These are phyloP conservation scores for Paramecium pentaurelia DNA, from an alignment of 73 alveolate genomes.

Conservation along the genomic window DNA sequence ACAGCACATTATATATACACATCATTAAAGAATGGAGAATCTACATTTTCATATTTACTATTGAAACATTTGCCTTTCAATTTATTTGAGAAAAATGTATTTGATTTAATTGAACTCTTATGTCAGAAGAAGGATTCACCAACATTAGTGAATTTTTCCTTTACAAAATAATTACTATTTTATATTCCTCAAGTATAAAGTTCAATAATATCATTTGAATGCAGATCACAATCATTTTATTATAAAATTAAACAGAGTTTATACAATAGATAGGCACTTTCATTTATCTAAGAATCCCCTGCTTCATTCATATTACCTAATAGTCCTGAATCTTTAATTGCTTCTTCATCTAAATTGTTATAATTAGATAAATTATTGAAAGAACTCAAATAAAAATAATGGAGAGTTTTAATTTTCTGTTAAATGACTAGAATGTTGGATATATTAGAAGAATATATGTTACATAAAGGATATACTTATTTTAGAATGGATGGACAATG, in stretches of 20 bases:
- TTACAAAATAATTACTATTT: background rate
- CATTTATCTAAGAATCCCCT: background rate
- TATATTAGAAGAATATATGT: conserved; percentile 94
- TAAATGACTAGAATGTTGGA: conserved; percentile 99
- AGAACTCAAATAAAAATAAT: conserved; percentile 80
- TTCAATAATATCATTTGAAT: background rate
- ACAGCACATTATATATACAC: conserved; percentile 24
- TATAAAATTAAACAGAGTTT: background rate
- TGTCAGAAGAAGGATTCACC: background rate
- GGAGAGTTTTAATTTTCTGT: conserved; percentile 93
- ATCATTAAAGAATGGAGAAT: background rate
- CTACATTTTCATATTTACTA: background rate
- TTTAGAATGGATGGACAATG: conserved; percentile 99
- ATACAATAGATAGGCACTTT: conserved; percentile 33
- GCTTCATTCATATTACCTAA: conserved; percentile 25
- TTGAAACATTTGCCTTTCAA: background rate
- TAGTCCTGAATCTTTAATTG: conserved; percentile 20
- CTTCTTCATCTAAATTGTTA: conserved; percentile 47
- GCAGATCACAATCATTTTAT: conserved; percentile 16
- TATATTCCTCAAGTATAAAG: background rate
- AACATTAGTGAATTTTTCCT: background rate
- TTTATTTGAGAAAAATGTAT: background rate
- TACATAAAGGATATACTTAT: conserved; percentile 85
- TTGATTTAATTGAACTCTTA: background rate
- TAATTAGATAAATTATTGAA: conserved; percentile 82